Evolutionary conservation across 2,329 filamentous ascomycete genomes (phyloP).

Genomic region (Apiospora aurea): DNA sequence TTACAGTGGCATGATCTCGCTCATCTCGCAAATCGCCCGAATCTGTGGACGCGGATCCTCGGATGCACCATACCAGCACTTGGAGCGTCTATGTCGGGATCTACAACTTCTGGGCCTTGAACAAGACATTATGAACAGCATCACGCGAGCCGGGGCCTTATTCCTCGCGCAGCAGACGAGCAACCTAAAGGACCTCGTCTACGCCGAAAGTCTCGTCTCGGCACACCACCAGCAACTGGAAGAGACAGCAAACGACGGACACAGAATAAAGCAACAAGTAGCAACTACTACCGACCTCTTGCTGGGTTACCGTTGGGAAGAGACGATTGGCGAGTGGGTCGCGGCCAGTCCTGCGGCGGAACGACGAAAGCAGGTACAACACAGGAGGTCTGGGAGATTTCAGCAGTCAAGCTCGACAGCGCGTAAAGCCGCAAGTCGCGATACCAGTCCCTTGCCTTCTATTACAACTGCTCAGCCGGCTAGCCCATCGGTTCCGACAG

Average conservation of each 20-base stretch:
- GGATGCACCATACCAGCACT: conserved; percentile 37
- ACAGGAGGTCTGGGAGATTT: conserved; percentile 32
- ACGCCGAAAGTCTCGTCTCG: conserved; percentile 54
- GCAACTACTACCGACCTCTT: background rate
- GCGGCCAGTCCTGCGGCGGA: conserved; percentile 51
- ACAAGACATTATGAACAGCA: conserved; percentile 42
- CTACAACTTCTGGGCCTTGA: conserved; percentile 46
- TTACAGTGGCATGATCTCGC: conserved; percentile 37
- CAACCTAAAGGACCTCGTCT: conserved; percentile 60
- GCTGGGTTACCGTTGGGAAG: conserved; percentile 57
- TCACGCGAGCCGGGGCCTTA: conserved; percentile 58
- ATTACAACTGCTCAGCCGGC: background rate
- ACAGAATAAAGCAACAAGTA: background rate
- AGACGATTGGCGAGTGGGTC: conserved; percentile 64
- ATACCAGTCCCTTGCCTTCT: background rate
- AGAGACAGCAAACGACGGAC: background rate
- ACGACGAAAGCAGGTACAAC: conserved; percentile 30
- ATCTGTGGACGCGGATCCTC: conserved; percentile 39
- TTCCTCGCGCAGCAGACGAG: conserved; percentile 59
- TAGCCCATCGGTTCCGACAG: background rate
- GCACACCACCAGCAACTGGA: conserved; percentile 9
- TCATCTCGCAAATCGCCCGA: conserved; percentile 41
- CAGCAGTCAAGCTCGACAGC: background rate
- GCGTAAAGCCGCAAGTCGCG: background rate
- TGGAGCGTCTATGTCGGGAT: conserved; percentile 47